These are phyloP conservation scores for Heracleum sosnowskyi DNA, from an alignment of 129 eudicot genomes.

Conservation along the genomic window DNA sequence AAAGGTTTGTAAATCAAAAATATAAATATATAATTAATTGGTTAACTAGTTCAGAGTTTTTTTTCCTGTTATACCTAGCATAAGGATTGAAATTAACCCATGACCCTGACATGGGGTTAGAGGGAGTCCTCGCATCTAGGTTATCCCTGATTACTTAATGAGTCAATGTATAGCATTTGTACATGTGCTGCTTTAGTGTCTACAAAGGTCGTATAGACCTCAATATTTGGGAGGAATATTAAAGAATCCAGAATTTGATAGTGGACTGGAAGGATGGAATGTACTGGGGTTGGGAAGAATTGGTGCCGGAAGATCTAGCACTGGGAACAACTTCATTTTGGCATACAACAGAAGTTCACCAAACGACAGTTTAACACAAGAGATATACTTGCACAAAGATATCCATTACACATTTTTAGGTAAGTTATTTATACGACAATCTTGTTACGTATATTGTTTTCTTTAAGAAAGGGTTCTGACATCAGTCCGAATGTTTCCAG, in stretches of 20 bases:
- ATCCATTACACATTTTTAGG: constrained; percentile 28
- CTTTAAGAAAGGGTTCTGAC: background rate
- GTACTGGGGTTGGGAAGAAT: constrained; percentile 20
- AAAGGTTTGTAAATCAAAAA: constrained; percentile 13
- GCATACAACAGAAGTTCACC: constrained; percentile 18
- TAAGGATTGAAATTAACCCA: no score
- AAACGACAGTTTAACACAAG: constrained; percentile 22
- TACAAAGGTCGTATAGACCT: constrained; percentile 22
- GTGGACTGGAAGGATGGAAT: constrained; percentile 24
- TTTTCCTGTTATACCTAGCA: no score
- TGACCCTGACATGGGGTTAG: no score
- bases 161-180: background rate
- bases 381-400: constrained; percentile 11
- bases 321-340: constrained; percentile 30
- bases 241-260: constrained; percentile 20
- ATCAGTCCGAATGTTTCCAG: constrained; percentile 11
- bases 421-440: background rate
- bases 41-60: background rate
- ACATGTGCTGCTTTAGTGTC: constrained; percentile 24
- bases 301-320: background rate
- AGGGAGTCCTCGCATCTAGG: background rate
- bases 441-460: background rate
- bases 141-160: background rate
- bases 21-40: background rate
- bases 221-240: constrained; percentile 36